Evolutionary conservation across 805 yeast genomes (phyloP).

Genomic region (Zygosaccharomyces pseudorouxii): DNA sequence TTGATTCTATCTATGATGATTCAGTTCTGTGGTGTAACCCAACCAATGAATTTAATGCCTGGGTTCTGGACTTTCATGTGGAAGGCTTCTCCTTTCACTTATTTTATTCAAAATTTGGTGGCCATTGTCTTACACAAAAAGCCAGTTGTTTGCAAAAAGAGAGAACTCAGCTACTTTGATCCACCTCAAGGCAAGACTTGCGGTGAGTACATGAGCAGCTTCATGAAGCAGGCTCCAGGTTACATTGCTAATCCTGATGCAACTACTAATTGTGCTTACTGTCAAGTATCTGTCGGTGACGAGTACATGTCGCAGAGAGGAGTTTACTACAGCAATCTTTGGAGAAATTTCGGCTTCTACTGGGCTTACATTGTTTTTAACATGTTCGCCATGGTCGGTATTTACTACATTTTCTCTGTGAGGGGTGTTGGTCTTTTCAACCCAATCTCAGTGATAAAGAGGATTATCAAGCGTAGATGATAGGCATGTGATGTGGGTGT

Average conservation of each 20-base stretch:
- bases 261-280: constrained; percentile 46
- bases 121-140: constrained; percentile 46
- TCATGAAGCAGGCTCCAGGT: constrained; percentile 45
- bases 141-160: constrained; percentile 44
- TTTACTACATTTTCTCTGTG: constrained; percentile 30
- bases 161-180: constrained; percentile 46
- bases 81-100: constrained; percentile 67
- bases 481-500: too few relatives aligned
- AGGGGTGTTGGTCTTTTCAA: constrained; percentile 16
- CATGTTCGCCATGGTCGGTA: constrained; percentile 38
- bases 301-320: constrained; percentile 42
- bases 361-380: constrained; percentile 56
- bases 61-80: constrained; percentile 85
- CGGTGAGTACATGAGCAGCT: constrained; percentile 46
- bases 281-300: constrained; percentile 45
- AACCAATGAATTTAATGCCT: constrained; percentile 55
- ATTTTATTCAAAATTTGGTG: constrained; percentile 56
- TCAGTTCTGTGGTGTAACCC: constrained; percentile 67
- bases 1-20: constrained; percentile 54
- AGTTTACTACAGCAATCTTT: constrained; percentile 44
- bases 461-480: constrained; percentile 3
- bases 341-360: constrained; percentile 65
- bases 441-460: constrained; percentile 3
- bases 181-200: constrained; percentile 66
- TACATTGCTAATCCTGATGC: constrained; percentile 52